Evolutionary conservation across 441 rosid genomes (phyloP).

Genomic region (Sinapis alba): DNA sequence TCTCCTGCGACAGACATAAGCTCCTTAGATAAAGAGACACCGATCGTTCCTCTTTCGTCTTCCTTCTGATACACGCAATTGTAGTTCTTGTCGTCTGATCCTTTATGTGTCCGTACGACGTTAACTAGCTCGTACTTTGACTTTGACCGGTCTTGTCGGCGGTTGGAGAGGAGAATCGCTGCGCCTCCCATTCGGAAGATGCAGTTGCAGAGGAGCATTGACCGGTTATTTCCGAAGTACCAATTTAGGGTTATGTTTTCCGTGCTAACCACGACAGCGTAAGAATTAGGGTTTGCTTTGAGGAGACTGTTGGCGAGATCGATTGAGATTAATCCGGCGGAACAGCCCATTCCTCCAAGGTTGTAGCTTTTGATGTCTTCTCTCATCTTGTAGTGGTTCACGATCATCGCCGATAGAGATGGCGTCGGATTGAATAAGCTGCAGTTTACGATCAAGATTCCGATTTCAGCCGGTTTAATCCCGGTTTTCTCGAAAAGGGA

Average conservation of each 20-base stretch:
- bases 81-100: constrained; percentile 73
- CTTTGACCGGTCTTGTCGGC: constrained; percentile 49
- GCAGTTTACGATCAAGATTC: constrained; percentile 81
- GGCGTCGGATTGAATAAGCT: constrained; percentile 92
- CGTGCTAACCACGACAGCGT: constrained; percentile 85
- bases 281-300: constrained; percentile 69
- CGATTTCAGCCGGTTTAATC: constrained; percentile 72
- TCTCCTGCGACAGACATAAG: constrained; percentile 92
- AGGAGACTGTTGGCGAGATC: constrained; percentile 85
- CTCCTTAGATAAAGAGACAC: constrained; percentile 79
- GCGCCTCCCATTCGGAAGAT: constrained; percentile 96
- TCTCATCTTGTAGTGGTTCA: constrained; percentile 88
- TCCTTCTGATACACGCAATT: constrained; percentile 78
- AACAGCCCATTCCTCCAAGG: constrained; percentile 96
- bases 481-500: constrained; percentile 76
- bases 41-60: constrained; percentile 63
- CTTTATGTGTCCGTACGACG: constrained; percentile 85
- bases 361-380: constrained; percentile 72
- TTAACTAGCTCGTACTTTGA: constrained; percentile 86
- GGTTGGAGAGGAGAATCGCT: constrained; percentile 84
- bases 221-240: constrained; percentile 87
- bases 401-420: constrained; percentile 83
- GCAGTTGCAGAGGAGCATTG: constrained; percentile 87
- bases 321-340: constrained; percentile 85
- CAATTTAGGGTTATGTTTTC: constrained; percentile 90